Evolutionary conservation across 352 stramenopile genomes (phyloP).

Genomic region (Phytophthora sojae): DNA sequence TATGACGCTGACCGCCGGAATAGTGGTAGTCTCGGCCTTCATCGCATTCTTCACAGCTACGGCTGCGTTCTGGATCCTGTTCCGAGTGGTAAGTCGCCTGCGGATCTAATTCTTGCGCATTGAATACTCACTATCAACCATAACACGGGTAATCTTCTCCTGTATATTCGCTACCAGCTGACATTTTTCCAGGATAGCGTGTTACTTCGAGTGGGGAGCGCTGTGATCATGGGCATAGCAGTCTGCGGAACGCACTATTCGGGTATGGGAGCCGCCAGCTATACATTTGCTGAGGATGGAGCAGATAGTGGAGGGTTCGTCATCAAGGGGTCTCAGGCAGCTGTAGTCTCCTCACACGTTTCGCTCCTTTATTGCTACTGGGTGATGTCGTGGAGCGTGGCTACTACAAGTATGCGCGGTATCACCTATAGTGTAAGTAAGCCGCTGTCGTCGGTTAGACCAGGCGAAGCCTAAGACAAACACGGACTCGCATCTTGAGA

Average conservation of each 20-base stretch:
- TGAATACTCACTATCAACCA: no score
- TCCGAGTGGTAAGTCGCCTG: constrained; percentile 47
- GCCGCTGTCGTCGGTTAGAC: no score
- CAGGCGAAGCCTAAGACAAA: neutral
- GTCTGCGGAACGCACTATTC: constrained; percentile 72
- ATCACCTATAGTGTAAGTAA: constrained; percentile 21
- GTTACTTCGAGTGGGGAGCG: constrained; percentile 55
- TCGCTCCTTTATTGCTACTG: constrained; percentile 65
- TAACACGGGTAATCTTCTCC: no score
- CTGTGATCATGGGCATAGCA: constrained; percentile 68
- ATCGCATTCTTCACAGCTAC: constrained; percentile 69
- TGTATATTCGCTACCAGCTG: constrained; percentile 29
- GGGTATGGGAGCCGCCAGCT: constrained; percentile 57
- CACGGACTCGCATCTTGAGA: neutral
- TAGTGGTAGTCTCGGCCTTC: constrained; percentile 56
- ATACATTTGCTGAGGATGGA: constrained; percentile 45
- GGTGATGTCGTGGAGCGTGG: constrained; percentile 52
- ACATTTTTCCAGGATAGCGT: constrained; percentile 68
- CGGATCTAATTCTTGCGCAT: neutral
- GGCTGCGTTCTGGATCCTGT: constrained; percentile 77
- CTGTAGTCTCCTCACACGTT: constrained; percentile 48
- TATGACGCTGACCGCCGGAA: constrained; percentile 48
- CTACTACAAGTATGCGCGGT: constrained; percentile 29
- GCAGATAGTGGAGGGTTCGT: constrained; percentile 31
- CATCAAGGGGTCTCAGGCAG: constrained; percentile 43